phyloP scores from a whole-genome alignment of 306 rosid species.

The Phaseolus lunatus region DNA sequence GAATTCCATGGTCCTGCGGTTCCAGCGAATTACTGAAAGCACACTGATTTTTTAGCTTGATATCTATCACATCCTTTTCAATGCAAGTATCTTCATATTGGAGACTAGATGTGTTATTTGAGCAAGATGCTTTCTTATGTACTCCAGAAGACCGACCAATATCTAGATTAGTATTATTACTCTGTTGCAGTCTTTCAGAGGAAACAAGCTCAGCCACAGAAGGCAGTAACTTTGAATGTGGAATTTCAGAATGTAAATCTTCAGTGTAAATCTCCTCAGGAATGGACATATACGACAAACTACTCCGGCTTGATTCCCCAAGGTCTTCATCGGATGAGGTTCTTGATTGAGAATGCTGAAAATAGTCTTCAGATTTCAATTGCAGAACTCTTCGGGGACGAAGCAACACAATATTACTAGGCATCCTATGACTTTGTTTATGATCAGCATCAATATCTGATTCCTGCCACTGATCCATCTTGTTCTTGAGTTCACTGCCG shows the following conservation, averaged over 20 bases:
- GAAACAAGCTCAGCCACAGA: conserved; percentile 45
- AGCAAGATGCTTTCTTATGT: conserved; percentile 43
- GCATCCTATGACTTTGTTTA: conserved; percentile 42
- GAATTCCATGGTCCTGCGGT: conserved; percentile 52
- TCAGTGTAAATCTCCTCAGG: conserved; percentile 51
- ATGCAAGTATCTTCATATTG: conserved; percentile 42
- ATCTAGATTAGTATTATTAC: conserved; percentile 42
- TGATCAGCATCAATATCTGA: conserved; percentile 48
- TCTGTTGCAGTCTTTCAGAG: conserved; percentile 42
- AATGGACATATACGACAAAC: conserved; percentile 59
- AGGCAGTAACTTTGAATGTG: conserved; percentile 57
- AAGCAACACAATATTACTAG: conserved; percentile 57
- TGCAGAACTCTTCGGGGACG: conserved; percentile 55
- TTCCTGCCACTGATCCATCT: conserved; percentile 44
- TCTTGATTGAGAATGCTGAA: conserved; percentile 49
- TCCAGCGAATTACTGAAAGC: conserved; percentile 42
- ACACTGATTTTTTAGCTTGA: conserved; percentile 43
- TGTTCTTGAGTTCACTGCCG: conserved; percentile 49
- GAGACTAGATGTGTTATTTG: conserved; percentile 47
- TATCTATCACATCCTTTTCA: conserved; percentile 42
- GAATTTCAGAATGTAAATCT: conserved; percentile 56
- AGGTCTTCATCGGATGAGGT: conserved; percentile 50
- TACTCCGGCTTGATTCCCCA: conserved; percentile 55
- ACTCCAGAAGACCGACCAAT: conserved; percentile 49
- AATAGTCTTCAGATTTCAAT: conserved; percentile 48